A percentile compares a stretch with the other conserved stretches of the same genome.
Evolutionary conservation across 176 grass and related monocot genomes (phyloP).

Genomic region (Oryza punctata): DNA sequence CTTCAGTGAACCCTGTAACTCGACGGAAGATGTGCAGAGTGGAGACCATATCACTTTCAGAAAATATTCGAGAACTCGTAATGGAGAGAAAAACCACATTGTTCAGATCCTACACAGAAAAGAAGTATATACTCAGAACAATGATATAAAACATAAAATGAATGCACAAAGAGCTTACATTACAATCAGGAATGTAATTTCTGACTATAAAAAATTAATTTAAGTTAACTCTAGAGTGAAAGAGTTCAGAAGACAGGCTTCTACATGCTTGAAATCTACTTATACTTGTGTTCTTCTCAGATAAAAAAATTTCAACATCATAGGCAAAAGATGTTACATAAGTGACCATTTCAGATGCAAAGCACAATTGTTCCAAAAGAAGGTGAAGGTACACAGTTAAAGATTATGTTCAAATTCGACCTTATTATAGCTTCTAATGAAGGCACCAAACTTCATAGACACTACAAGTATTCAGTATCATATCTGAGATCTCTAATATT

Average conservation of each 20-base stretch:
- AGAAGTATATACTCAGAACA: constrained; percentile 13
- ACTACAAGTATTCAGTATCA: neutral
- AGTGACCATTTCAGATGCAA: neutral
- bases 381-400: neutral
- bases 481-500: neutral
- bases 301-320: neutral
- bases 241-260: neutral
- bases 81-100: constrained; percentile 66
- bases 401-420: neutral
- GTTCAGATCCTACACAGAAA: constrained; percentile 66
- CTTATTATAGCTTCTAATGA: neutral
- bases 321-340: neutral
- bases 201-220: neutral
- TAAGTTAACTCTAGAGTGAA: neutral
- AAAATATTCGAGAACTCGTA: constrained; percentile 63
- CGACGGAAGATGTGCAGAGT: constrained; percentile 62
- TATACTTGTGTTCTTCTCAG: neutral
- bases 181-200: neutral
- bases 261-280: neutral
- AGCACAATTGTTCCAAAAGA: neutral
- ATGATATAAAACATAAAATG: constrained; percentile 28
- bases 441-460: neutral
- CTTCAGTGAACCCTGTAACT: constrained; percentile 63
- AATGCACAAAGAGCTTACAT: neutral
- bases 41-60: constrained; percentile 72